A percentile compares a stretch with the other conserved stretches of the same genome.
These are phyloP conservation scores for Ustilago xerochloae DNA, from an alignment of 1,284 basidiomycete genomes.

Conservation along the genomic window DNA sequence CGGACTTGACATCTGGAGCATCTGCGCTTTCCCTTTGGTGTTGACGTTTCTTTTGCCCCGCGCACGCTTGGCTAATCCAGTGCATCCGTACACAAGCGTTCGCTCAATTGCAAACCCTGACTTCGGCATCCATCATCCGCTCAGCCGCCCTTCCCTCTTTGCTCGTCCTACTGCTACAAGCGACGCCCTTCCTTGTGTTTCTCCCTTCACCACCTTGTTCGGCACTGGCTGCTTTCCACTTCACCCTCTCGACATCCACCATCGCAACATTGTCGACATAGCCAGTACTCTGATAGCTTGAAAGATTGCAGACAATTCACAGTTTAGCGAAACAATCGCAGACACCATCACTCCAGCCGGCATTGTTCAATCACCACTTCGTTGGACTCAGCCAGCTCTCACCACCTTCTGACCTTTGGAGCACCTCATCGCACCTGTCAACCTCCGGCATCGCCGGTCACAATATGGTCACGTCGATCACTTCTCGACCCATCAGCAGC, in stretches of 20 bases:
- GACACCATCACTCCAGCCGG: too few species aligned
- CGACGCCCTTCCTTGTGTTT: neutral
- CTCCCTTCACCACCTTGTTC: neutral
- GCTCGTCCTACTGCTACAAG: neutral
- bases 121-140: slow-evolving; percentile 6
- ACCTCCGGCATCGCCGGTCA: slow-evolving; percentile 35
- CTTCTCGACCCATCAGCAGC: slow-evolving; percentile 41
- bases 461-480: slow-evolving; percentile 43
- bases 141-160: neutral
- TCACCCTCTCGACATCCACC: neutral
- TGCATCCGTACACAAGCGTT: neutral
- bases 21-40: neutral
- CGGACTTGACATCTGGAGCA: neutral
- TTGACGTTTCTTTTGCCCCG: neutral
- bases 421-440: neutral
- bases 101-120: neutral
- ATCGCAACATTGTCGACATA: neutral
- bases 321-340: too few species aligned
- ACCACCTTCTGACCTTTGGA: too few species aligned
- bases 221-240: neutral
- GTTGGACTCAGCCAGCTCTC: too few species aligned
- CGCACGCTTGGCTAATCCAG: neutral
- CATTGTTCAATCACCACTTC: neutral
- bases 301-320: too few species aligned
- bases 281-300: too few species aligned